Percentiles rank a stretch among this genome's conserved stretches.
Evolutionary conservation across 2,329 filamentous ascomycete genomes (phyloP).

Genomic region (Trichoderma guizhouense): DNA sequence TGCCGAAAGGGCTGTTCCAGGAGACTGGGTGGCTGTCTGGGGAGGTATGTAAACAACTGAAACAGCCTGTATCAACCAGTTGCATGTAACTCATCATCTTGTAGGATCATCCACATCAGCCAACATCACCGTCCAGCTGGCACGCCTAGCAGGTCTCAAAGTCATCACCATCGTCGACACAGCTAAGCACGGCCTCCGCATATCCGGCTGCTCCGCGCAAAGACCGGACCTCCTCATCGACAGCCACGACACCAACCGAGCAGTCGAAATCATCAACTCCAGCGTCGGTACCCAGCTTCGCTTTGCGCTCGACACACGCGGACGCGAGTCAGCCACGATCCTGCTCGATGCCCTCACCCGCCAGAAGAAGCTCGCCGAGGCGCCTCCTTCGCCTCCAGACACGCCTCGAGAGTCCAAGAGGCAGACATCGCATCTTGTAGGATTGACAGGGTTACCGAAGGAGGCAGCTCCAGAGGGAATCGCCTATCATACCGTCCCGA

Average conservation of each 20-base stretch:
- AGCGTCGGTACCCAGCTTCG: constrained; percentile 57
- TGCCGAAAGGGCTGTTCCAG: constrained; percentile 52
- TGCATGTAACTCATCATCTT: background rate
- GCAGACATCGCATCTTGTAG: constrained; percentile 56
- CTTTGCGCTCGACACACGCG: constrained; percentile 67
- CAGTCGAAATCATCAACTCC: constrained; percentile 59
- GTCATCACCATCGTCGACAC: constrained; percentile 66
- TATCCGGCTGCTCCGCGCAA: constrained; percentile 44
- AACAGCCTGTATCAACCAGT: background rate
- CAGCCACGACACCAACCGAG: constrained; percentile 58
- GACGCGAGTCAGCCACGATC: constrained; percentile 58
- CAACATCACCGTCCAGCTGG: constrained; percentile 63
- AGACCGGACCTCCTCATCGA: constrained; percentile 65
- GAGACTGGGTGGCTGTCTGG: constrained; percentile 73
- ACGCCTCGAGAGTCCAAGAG: constrained; percentile 33
- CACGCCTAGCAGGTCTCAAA: constrained; percentile 60
- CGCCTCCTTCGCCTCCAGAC: constrained; percentile 36
- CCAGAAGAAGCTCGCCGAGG: constrained; percentile 23
- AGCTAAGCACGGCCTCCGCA: constrained; percentile 60
- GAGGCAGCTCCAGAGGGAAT: constrained; percentile 42
- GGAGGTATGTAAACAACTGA: constrained; percentile 47
- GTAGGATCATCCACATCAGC: constrained; percentile 66
- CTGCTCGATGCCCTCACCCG: constrained; percentile 52
- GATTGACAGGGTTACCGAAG: constrained; percentile 66
- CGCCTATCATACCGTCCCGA: constrained; percentile 63